Base-by-base conservation (phyloP, 2,329 filamentous ascomycete genomes). In the Verticillium albo-atrum region DNA sequence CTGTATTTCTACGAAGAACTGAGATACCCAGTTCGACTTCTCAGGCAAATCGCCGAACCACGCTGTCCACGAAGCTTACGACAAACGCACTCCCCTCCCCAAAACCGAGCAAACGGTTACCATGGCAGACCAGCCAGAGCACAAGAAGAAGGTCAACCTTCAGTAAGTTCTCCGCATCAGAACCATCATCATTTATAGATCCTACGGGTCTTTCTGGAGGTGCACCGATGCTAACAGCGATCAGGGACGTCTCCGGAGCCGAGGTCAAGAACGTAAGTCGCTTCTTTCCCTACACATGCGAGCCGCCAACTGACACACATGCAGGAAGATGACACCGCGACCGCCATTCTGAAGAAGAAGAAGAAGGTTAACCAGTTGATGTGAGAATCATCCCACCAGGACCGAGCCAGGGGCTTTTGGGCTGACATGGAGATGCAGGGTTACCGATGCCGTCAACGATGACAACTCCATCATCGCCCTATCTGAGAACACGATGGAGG, bases 311-410 rank as follows among this genome's bases (percentile, higher is more conserved):
- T 76, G 68, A 81, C 72, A 61, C 54, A 61, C 32, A 50, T 52
- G 61, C 71, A 96, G 88, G 88, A 92, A 70, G 91, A 97, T 75
- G 95, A 97, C 74, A 92, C 89, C 63, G 87, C 95, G 57, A 99
- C 95, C 53, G 95, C 95, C 68, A 99, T 99, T 70, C 86, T 99
- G 72, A 98, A 97, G 84, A 98, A 98, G 86, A 99, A 99, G 90
- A 99, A 99, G 93, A 99, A 99, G 91, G 93, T 93, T 70, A 99
- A 99, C 80, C 96, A 94, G 73, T 80, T 99, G 76, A 96, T 99
- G 92, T 96, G 83, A 76, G 89, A 77, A 68, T 54, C 42, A n/a
- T 55, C 42, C 42, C 10, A 50, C 17, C 35, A 27, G 28, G n/a
- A 47, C 58, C 55, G 50, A 55, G 32, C 4, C 9, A 23, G 5